These are phyloP conservation scores for Periconia sp. DNA, from an alignment of 2,329 filamentous ascomycete genomes.

Conservation along the genomic window DNA sequence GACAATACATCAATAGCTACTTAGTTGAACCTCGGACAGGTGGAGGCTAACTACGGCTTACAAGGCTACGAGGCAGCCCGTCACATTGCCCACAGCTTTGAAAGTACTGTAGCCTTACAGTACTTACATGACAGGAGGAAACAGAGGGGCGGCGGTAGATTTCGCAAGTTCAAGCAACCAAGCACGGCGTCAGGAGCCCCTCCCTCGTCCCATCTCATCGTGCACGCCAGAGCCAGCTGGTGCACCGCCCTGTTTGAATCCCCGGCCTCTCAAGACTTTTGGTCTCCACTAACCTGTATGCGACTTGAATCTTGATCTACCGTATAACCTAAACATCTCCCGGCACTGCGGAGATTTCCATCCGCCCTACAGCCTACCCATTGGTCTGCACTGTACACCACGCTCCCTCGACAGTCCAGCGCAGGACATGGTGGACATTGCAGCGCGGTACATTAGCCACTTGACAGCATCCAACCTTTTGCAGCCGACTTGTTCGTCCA, in stretches of 20 bases:
- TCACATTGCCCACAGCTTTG: too few species aligned
- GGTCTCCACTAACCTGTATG: constrained; percentile 39
- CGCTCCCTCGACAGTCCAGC: constrained; percentile 15
- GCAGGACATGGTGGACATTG: constrained; percentile 17
- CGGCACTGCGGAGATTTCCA: constrained; percentile 40
- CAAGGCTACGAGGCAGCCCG: too few species aligned
- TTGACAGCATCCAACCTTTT: too few species aligned
- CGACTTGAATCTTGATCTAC: constrained; percentile 40
- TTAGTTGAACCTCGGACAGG: too few species aligned
- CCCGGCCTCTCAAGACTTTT: constrained; percentile 34
- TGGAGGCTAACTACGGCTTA: too few species aligned
- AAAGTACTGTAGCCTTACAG: too few species aligned
- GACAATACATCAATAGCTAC: too few species aligned
- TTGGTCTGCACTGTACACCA: constrained; percentile 9
- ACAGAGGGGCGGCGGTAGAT: neutral
- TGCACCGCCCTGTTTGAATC: constrained; percentile 26
- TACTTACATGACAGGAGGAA: neutral
- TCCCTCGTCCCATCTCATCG: neutral
- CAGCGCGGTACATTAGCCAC: too few species aligned
- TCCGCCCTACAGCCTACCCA: constrained; percentile 34
- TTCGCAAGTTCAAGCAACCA: neutral
- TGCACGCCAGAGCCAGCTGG: constrained; percentile 41
- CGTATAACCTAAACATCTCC: constrained; percentile 37
- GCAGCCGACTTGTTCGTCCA: too few species aligned
- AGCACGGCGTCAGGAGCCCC: neutral